Evolutionary conservation across 1,284 basidiomycete species (phyloP).

Genomic region (Leccinum fuscescens): DNA sequence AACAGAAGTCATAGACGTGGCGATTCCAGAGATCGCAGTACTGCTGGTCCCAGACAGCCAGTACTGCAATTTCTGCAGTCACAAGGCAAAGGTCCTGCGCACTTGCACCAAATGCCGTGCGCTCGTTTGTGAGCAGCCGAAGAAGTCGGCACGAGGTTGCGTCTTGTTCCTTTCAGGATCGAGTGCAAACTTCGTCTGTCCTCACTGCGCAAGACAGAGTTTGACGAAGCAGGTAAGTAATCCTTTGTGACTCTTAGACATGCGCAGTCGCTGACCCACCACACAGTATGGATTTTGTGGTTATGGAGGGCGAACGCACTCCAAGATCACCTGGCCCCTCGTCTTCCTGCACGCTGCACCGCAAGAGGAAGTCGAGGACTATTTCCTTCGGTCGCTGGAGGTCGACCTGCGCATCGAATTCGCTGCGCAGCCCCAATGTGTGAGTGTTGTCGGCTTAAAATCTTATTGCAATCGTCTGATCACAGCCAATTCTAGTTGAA

Average conservation of each 20-base stretch:
- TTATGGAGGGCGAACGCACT: not conserved
- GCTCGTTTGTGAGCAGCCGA: not conserved
- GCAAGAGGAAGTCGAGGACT: not conserved
- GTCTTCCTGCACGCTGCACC: not conserved
- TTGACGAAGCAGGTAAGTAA: not conserved
- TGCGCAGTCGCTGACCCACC: no score
- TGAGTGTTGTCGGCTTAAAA: not conserved
- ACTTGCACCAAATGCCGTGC: not conserved
- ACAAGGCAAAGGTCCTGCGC: not conserved
- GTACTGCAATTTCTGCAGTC: not conserved
- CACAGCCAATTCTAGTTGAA: not conserved
- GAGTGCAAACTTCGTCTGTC: not conserved
- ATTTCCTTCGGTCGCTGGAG: not conserved
- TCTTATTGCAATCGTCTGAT: no score
- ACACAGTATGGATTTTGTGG: not conserved
- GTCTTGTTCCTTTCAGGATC: not conserved
- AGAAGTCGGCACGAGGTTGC: not conserved
- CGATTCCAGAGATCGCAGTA: not conserved
- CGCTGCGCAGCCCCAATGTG: not conserved
- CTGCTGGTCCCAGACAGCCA: not conserved
- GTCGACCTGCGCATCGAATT: not conserved
- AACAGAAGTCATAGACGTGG: not conserved
- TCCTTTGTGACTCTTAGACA: no score
- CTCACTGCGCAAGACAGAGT: not conserved
- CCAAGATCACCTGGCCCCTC: not conserved